Base-by-base conservation (phyloP, 192 early-diverging fungal species). In the Coemansia sp. region DNA sequence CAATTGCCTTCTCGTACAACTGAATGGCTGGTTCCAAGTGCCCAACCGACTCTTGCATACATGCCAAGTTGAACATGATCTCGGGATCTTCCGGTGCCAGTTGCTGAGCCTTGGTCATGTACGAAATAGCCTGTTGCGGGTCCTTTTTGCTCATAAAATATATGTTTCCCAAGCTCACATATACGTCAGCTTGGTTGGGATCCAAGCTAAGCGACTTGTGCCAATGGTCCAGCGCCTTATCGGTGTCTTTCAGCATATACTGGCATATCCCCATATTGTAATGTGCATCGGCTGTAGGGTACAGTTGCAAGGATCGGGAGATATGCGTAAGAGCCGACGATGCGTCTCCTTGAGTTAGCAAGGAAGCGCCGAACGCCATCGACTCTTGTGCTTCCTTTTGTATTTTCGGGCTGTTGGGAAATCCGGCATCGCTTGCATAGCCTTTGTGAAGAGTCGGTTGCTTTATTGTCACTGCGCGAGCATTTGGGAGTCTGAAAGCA, bases 81-180 rank as follows among this genome's bases (percentile, higher is more conserved):
- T 91, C 86, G 11, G 83, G 85, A 53, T 91, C 89, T 1, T 77
- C 42, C 0, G 87, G 87, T 26, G 77, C 79, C 23, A 91, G 63
- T 31, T 71, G 68, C 2, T 80, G 47, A 1, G 89, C 89, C 16
- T 78, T 62, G 48, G 80, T 58, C 57, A 86, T 73, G 53, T 86
- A 81, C 12, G 23, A 50, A 5, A 89, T 47, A 0, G 86, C 84
- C 42, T 45, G 58, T 7, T 59, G 43, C 8, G 58, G 21, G 40
- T 86, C 76, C 32, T 74, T 75, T 16, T 85, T 56, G 42, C 60
- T 51, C 66, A 77, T 63, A 30, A 79, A 64, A 50, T 83, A 80
- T 8, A 80, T 62, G 36, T 86, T 87, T 7, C 85, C 89, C 34
- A 87, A 53, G 57, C 89, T 91, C 50, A 87, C 85, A 50, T 86